phyloP scores from a whole-genome alignment of 345 rosid genomes.

The Trapa bicornis region DNA sequence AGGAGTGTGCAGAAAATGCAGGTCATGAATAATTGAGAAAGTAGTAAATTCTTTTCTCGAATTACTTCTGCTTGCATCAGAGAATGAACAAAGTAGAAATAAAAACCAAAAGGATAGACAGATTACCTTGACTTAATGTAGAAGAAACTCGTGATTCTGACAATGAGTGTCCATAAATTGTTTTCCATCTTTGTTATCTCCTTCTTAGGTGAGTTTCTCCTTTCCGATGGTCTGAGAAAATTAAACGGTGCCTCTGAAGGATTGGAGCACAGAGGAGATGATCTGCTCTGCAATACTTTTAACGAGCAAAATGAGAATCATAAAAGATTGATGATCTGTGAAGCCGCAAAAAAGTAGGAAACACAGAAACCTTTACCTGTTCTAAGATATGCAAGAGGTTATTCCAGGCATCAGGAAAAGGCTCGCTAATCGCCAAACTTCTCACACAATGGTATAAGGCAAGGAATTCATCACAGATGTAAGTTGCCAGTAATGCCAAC shows the following conservation, averaged over 20 bases:
- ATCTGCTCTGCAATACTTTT: constrained; percentile 57
- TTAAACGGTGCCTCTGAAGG: constrained; percentile 37
- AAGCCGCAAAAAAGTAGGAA: constrained; percentile 4
- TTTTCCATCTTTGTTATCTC: constrained; percentile 14
- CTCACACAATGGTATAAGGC: constrained; percentile 85
- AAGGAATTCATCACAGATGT: constrained; percentile 78
- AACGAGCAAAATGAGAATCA: constrained; percentile 18
- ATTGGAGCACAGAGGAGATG: constrained; percentile 28
- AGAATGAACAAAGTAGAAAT: neutral
- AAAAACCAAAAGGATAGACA: neutral
- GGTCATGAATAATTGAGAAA: neutral
- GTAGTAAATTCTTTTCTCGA: neutral
- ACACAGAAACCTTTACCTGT: constrained; percentile 34
- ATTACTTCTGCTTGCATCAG: neutral
- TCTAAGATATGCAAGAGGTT: constrained; percentile 70
- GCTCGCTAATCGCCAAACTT: constrained; percentile 91
- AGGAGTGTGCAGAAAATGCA: neutral
- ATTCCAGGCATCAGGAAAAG: constrained; percentile 78
- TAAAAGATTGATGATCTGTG: neutral
- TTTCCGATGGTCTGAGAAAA: constrained; percentile 46
- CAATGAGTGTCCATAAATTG: constrained; percentile 52
- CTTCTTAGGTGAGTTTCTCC: constrained; percentile 15
- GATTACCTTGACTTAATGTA: constrained; percentile 56
- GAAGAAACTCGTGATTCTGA: constrained; percentile 57
- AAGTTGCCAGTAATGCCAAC: constrained; percentile 85